A percentile compares a stretch with the other conserved stretches of the same genome.
These are phyloP conservation scores for Plasmodium reichenowi DNA, from an alignment of 169 alveolate species.

Conservation along the genomic window DNA sequence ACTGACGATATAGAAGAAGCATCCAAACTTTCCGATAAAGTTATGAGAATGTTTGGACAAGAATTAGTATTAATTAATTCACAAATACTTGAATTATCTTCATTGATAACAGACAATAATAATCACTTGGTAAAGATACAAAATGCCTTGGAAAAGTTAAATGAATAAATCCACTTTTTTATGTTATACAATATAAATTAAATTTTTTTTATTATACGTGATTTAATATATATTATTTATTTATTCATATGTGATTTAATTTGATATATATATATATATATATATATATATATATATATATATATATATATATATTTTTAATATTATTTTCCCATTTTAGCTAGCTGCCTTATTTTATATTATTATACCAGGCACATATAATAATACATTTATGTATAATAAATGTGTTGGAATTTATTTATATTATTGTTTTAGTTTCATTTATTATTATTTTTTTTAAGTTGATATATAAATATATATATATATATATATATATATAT, in stretches of 20 bases:
- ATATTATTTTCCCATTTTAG: background rate
- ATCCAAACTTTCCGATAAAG: constrained; percentile 61
- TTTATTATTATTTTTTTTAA: too few relatives aligned
- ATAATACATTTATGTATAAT: too few relatives aligned
- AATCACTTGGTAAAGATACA: constrained; percentile 41
- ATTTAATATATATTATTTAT: constrained; percentile 1
- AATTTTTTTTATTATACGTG: constrained; percentile 10
- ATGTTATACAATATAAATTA: background rate
- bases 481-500: too few relatives aligned
- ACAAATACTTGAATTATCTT: constrained; percentile 46
- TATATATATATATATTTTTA: background rate
- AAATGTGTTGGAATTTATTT: too few relatives aligned
- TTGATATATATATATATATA: background rate
- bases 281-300: background rate
- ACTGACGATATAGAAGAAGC: constrained; percentile 47
- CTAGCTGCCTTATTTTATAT: too few relatives aligned
- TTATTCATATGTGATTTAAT: background rate
- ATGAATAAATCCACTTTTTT: constrained; percentile 9
- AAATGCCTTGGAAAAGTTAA: constrained; percentile 25
- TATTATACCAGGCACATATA: too few relatives aligned
- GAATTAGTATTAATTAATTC: constrained; percentile 70
- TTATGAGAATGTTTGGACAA: constrained; percentile 75
- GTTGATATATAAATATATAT: too few relatives aligned
- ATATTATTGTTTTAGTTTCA: too few relatives aligned
- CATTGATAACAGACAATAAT: constrained; percentile 64